Evolutionary conservation across 805 yeast genomes (phyloP).

Genomic region (Saccharomycopsis sp.): DNA sequence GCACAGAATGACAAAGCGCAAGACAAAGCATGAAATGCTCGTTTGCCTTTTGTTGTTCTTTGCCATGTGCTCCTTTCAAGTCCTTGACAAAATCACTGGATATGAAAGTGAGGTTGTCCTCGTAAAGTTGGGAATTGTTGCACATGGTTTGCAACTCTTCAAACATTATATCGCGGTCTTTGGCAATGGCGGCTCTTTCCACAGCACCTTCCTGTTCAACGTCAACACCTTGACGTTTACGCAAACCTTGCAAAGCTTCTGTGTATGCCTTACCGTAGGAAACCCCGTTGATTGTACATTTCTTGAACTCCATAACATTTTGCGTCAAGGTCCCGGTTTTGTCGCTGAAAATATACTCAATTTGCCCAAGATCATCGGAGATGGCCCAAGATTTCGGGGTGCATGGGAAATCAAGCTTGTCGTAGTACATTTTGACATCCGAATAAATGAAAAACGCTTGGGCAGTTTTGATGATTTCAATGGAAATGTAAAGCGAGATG

Average conservation of each 20-base stretch:
- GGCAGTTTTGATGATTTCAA: slow-evolving; percentile 73
- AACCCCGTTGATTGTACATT: slow-evolving; percentile 65
- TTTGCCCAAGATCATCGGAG: slow-evolving; percentile 79
- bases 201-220: slow-evolving; percentile 49
- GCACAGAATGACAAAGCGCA: slow-evolving; percentile 72
- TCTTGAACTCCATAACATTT: slow-evolving; percentile 85
- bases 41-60: slow-evolving; percentile 44
- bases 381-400: slow-evolving; percentile 81
- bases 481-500: slow-evolving; percentile 70
- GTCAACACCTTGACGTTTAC: slow-evolving; percentile 71
- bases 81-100: slow-evolving; percentile 61
- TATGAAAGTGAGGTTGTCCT: slow-evolving; percentile 60
- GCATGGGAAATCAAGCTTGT: slow-evolving; percentile 65
- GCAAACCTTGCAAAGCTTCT: slow-evolving; percentile 71
- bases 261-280: slow-evolving; percentile 76
- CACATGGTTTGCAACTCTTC: slow-evolving; percentile 32
- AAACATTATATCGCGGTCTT: slow-evolving; percentile 55
- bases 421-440: slow-evolving; percentile 64
- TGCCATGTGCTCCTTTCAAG: slow-evolving; percentile 42
- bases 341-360: slow-evolving; percentile 80
- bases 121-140: slow-evolving; percentile 34
- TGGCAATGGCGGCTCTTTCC: slow-evolving; percentile 45
- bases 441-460: slow-evolving; percentile 76
- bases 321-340: slow-evolving; percentile 97
- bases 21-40: slow-evolving; percentile 71